A percentile compares a stretch with the other conserved stretches of the same genome.
Evolutionary conservation across 2,329 filamentous ascomycete genomes (phyloP).

Genomic region (Aspergillus oerlinghausenensis): DNA sequence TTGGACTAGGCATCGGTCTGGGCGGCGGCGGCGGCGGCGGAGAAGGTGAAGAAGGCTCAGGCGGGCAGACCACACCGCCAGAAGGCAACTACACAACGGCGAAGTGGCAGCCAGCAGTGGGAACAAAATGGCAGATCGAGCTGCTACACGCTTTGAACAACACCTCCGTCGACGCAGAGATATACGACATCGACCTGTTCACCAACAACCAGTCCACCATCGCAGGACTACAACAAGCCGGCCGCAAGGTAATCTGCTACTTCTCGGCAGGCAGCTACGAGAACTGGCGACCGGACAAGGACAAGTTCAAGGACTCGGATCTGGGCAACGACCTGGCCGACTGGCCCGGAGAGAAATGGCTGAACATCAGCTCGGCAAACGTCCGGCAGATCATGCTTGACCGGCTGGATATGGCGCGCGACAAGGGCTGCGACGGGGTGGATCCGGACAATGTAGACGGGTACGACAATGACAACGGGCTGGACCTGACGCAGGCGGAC

Average conservation of each 20-base stretch:
- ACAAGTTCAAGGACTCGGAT: conserved; percentile 52
- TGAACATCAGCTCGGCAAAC: conserved; percentile 53
- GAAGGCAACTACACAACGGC: conserved; percentile 18
- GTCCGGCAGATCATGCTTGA: conserved; percentile 62
- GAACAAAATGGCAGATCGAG: conserved; percentile 59
- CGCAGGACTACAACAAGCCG: conserved; percentile 44
- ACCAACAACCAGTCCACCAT: conserved; percentile 48
- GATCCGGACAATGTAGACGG: conserved; percentile 70
- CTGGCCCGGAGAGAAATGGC: conserved; percentile 65
- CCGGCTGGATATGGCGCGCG: conserved; percentile 55
- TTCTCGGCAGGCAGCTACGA: conserved; percentile 70
- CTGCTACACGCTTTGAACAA: conserved; percentile 42
- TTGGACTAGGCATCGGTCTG: conserved; percentile 48
- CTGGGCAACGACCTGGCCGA: conserved; percentile 56
- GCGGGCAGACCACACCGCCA: conserved; percentile 5
- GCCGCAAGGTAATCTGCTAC: conserved; percentile 67
- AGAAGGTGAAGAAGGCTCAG: conserved; percentile 16
- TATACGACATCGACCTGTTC: conserved; percentile 62
- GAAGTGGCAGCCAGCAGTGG: conserved; percentile 52
- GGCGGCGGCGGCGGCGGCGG: conserved; percentile 20
- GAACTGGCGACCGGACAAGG: conserved; percentile 55
- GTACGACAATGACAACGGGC: conserved; percentile 61
- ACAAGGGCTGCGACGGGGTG: conserved; percentile 64
- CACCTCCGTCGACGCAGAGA: conserved; percentile 47
- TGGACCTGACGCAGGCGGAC: conserved; percentile 54